Percentiles rank a stretch among this genome's conserved stretches.
phyloP scores from a whole-genome alignment of 768 basidiomycete genomes.

The Tulasnella sp. region DNA sequence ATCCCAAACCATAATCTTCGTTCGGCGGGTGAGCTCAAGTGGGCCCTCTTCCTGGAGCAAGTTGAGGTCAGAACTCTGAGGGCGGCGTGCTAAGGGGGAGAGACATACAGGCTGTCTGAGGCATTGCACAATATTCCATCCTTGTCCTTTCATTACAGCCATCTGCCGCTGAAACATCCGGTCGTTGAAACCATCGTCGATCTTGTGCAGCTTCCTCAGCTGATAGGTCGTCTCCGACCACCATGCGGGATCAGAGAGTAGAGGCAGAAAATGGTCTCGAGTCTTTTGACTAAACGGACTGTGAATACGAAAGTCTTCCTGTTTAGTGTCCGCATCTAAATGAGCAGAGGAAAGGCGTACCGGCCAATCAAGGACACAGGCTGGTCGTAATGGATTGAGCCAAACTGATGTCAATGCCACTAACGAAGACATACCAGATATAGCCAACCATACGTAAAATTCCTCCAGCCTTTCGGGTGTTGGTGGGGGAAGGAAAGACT shows the following conservation, averaged over 20 bases:
- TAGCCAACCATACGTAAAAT: constrained; percentile 82
- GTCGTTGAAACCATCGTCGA: constrained; percentile 79
- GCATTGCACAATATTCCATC: constrained; percentile 82
- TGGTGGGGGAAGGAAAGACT: constrained; percentile 87
- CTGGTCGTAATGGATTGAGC: constrained; percentile 27
- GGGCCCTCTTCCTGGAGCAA: constrained; percentile 69
- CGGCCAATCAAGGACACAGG: constrained; percentile 77
- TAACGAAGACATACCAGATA: constrained; percentile 5
- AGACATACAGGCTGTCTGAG: constrained; percentile 58
- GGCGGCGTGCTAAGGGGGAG: constrained; percentile 2
- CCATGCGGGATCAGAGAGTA: constrained; percentile 76
- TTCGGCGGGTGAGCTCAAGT: constrained; percentile 75
- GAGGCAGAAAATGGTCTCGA: constrained; percentile 67
- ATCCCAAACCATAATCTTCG: constrained; percentile 74
- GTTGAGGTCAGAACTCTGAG: not conserved
- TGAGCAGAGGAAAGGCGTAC: constrained; percentile 16
- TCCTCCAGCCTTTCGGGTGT: constrained; percentile 67
- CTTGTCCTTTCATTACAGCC: constrained; percentile 89
- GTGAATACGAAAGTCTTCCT: constrained; percentile 21
- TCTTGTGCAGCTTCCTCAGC: constrained; percentile 61
- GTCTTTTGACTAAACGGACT: constrained; percentile 74
- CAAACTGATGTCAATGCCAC: not conserved
- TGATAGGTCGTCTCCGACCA: constrained; percentile 82
- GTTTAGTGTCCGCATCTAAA: constrained; percentile 4
- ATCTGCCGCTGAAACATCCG: constrained; percentile 78